Base-by-base conservation (phyloP, 2,329 filamentous ascomycete genomes). In the Hypoxylon sp. region DNA sequence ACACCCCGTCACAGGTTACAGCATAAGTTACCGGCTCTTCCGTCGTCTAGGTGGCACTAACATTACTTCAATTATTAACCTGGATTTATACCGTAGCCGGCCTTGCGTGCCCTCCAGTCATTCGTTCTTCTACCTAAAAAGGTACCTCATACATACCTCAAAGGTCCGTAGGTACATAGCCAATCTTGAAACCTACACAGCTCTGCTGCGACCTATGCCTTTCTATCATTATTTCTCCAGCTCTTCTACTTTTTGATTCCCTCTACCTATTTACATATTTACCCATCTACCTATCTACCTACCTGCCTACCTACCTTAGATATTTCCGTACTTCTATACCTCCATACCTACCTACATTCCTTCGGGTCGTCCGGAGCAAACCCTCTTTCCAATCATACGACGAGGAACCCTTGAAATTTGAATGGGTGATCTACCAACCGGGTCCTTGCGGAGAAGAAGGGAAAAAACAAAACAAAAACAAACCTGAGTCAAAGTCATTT, bases 331-430 rank as follows among this genome's bases (percentile, higher is more conserved):
- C 36, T 48, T 60, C 48, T 38, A 34, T 63, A 61, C 34, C 48
- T 30, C 28, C 28, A 30, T 61, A 60, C 48, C 34, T 50, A 53
- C 51, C 49, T 62, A 56, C 46, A 55, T 64, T 69, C 52, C 65
- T 65, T 69, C 68, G 68, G 68, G 65, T 71, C 50, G 58, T 58
- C 59, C 68, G 68, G 68, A 67, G 66, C 59, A 68, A 64, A 65
- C 50, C 34, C 32, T 41, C 55, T 63, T 62, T 21, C 63, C 52
- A 66, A 71, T 69, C 68, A 71, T 71, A 71, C 68, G 68, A 71
- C 66, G 17, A 23, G 41, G 58, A 51, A 49, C 46, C 38, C 9
- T 60, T 58, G 19, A 56, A 32, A 43, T 56, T 63, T 49, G 52
- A 53, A 64, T 41, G 32, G 41, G 55, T 52, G 51, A 69, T 67